These are phyloP conservation scores for Buxus sempervirens DNA, from an alignment of 164 flowering plant genomes.

Conservation along the genomic window DNA sequence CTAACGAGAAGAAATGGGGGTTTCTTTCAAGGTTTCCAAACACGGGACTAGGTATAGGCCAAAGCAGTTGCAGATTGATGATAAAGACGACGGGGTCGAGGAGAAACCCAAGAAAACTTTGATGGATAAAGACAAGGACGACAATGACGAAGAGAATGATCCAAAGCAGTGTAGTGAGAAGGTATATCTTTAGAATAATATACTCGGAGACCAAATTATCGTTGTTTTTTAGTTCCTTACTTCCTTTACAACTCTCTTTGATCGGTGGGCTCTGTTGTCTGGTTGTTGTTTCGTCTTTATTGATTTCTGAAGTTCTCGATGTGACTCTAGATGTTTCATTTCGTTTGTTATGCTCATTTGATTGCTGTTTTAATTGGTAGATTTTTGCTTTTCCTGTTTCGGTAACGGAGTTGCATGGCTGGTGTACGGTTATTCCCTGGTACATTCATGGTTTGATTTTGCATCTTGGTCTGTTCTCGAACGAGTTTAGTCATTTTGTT, in stretches of 20 bases:
- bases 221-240: too few species aligned
- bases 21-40: conserved; percentile 33
- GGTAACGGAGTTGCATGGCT: too few species aligned
- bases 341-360: not conserved
- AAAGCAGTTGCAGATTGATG: conserved; percentile 14
- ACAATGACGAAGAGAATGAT: not conserved
- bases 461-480: too few species aligned
- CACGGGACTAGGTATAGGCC: conserved; percentile 28
- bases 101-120: not conserved
- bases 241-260: not conserved
- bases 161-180: not conserved
- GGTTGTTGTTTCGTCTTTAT: not conserved
- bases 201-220: too few species aligned
- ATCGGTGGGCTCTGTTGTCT: not conserved
- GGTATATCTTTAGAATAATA: too few species aligned
- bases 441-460: too few species aligned
- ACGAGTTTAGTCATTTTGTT: not conserved
- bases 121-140: not conserved
- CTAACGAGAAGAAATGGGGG: conserved; percentile 24
- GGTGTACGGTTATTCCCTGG: too few species aligned
- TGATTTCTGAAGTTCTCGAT: not conserved
- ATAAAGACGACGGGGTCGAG: conserved; percentile 1
- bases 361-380: not conserved
- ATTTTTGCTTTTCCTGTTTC: not conserved
- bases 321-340: not conserved